Base-by-base conservation (phyloP, 345 rosid species). In the Ricinus communis region DNA sequence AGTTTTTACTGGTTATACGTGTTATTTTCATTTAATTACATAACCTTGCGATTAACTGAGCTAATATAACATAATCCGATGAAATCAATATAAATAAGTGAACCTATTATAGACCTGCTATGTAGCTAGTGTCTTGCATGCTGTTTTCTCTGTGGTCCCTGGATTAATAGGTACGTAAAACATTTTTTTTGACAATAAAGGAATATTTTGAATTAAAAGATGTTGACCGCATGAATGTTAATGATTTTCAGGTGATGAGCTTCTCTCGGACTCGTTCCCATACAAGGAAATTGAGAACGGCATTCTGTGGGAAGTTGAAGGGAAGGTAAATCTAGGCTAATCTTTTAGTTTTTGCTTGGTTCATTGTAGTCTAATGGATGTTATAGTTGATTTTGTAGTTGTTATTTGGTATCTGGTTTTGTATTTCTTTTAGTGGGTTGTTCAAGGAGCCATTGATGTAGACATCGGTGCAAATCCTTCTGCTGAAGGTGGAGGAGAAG, bases 391-490 rank as follows among this genome's bases (percentile, higher is more conserved):
- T 41, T 27, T 41, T 22, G 57, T 22, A 12, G 0, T 56, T 56
- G 24, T 40, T 52, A 3, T 22, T n/a, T 28, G 1, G 21, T 22
- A 21, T 31, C 15, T 30, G 7, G 36, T 61, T 36, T 14, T 71
- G 21, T 36, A 8, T 22, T 47, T 14, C 33, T 31, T 71, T 9
- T 75, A 93, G 99, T 93, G 99, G 99, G 91, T 89, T 83, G 81
- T 82, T 8, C 41, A 85, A 78, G 99, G 99, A 59, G 81, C 97
- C 0, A 46, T 93, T 0, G 85, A 87, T 72, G 90, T 96, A 3
- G 64, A 96, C 82, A 96, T 88, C 55, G 99, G 99, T 71, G 99
- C 99, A 49, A 96, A 96, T 76, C 98, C 98, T 40, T 96, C 98
- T 21, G 97, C 99, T 22, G 99, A 93, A 70, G 98, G 90, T 59